phyloP scores from a whole-genome alignment of 306 rosid genomes.

The Gastrolobium bilobum region DNA sequence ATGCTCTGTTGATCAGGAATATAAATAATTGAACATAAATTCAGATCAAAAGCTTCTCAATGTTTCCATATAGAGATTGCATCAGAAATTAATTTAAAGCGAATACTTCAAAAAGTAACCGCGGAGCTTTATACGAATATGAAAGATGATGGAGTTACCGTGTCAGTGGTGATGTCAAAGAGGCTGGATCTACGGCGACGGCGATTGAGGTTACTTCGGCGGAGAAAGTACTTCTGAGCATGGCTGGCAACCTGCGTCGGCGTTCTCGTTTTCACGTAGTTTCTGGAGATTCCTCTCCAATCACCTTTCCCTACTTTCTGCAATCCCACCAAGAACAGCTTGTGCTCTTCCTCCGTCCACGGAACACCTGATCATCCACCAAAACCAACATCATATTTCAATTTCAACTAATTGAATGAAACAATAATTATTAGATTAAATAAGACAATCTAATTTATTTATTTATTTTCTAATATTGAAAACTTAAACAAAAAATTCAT shows the following conservation, averaged over 20 bases:
- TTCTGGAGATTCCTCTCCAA: constrained; percentile 98
- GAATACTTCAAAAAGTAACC: neutral
- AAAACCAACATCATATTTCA: neutral
- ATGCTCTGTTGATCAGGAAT: constrained; percentile 1
- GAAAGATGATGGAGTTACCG: constrained; percentile 57
- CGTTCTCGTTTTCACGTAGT: constrained; percentile 96
- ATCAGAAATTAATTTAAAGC: neutral
- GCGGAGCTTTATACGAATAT: neutral
- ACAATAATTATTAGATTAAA: neutral
- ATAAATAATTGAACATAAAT: constrained; percentile 37
- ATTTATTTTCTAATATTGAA: neutral
- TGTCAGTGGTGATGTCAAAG: constrained; percentile 94
- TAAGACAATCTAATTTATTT: neutral
- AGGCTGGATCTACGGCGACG: constrained; percentile 99
- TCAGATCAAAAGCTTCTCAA: constrained; percentile 3
- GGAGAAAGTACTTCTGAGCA: constrained; percentile 97
- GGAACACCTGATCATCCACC: constrained; percentile 81
- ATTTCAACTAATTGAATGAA: constrained; percentile 30
- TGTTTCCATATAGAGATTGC: neutral
- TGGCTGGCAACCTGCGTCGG: constrained; percentile 99
- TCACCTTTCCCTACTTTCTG: constrained; percentile 98
- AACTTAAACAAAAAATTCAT: neutral
- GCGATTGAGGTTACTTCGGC: constrained; percentile 92
- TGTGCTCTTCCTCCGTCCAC: constrained; percentile 99
- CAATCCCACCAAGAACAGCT: constrained; percentile 87